phyloP scores from a whole-genome alignment of 106 monocot species.

The Dendrobium huoshanense region DNA sequence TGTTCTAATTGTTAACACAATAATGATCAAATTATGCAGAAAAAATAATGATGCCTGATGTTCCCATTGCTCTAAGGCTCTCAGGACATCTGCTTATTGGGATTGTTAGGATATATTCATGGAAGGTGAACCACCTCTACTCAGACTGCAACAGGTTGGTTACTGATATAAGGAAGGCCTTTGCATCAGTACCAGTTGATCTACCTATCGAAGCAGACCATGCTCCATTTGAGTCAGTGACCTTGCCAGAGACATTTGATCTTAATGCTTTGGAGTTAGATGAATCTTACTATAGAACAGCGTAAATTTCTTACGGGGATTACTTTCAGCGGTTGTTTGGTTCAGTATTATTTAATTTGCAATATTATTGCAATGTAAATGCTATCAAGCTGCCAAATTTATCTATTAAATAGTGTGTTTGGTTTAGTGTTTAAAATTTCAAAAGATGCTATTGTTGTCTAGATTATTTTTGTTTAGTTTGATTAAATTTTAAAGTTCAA shows the following conservation, averaged over 20 bases:
- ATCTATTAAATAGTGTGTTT: no score
- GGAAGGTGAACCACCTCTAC: conserved; percentile 80
- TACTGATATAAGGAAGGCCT: conserved; percentile 34
- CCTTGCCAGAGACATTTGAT: conserved; percentile 66
- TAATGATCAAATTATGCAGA: conserved; percentile 20
- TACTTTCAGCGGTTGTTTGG: background rate
- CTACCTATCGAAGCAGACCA: conserved; percentile 51
- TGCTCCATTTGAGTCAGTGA: conserved; percentile 59
- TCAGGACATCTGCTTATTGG: conserved; percentile 84
- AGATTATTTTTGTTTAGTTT: no score
- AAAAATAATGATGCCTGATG: conserved; percentile 70
- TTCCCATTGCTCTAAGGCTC: conserved; percentile 82
- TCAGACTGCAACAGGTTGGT: conserved; percentile 61
- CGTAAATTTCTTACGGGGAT: conserved; percentile 26
- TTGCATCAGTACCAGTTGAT: conserved; percentile 44
- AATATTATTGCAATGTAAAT: no score
- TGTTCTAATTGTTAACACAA: background rate
- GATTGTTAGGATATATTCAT: conserved; percentile 75
- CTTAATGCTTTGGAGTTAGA: conserved; percentile 73
- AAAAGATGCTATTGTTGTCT: no score
- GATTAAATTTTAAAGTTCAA: no score
- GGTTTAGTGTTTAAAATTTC: no score
- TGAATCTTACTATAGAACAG: conserved; percentile 15
- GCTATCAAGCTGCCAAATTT: no score
- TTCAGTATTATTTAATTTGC: no score